A percentile compares a stretch with the other conserved stretches of the same genome.
These are phyloP conservation scores for Peronosclerospora sorghi DNA, from an alignment of 352 stramenopile species.

Conservation along the genomic window DNA sequence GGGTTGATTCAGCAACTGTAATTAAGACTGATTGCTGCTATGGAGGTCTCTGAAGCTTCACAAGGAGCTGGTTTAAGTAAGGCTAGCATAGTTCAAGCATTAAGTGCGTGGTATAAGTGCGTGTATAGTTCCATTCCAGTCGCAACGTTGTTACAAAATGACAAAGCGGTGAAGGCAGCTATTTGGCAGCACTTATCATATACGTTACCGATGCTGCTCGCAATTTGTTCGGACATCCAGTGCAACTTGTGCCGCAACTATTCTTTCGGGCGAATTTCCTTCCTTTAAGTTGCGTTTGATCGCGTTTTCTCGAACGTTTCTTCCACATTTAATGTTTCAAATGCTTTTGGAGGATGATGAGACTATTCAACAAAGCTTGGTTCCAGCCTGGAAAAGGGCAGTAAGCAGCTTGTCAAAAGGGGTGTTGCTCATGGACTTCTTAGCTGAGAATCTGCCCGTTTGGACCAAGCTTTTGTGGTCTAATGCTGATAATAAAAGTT, in stretches of 20 bases:
- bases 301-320: slow-evolving; percentile 18
- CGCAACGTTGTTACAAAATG: slow-evolving; percentile 13
- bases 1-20: slow-evolving; percentile 11
- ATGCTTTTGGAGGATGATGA: slow-evolving; percentile 37
- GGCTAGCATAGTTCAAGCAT: slow-evolving; percentile 18
- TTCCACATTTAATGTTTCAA: slow-evolving; percentile 57
- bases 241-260: slow-evolving; percentile 31
- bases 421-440: slow-evolving; percentile 10
- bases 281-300: slow-evolving; percentile 3
- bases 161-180: slow-evolving; percentile 10
- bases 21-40: slow-evolving; percentile 19
- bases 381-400: slow-evolving; percentile 31
- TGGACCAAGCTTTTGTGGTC: slow-evolving; percentile 57
- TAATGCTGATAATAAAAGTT: slow-evolving; percentile 11
- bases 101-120: slow-evolving; percentile 49
- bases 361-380: slow-evolving; percentile 15
- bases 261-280: slow-evolving; percentile 19
- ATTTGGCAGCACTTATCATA: slow-evolving; percentile 26
- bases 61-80: slow-evolving; percentile 19
- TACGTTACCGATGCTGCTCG: slow-evolving; percentile 33
- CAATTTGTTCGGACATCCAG: slow-evolving; percentile 30
- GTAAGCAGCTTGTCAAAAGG: slow-evolving; percentile 17
- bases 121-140: slow-evolving; percentile 12
- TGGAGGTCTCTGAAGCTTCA: slow-evolving; percentile 29
- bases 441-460: slow-evolving; percentile 9